Evolutionary conservation across 345 rosid genomes (phyloP), one percentile per base, ranked within the genome.

Genomic region (Linum lewisii): DNA sequence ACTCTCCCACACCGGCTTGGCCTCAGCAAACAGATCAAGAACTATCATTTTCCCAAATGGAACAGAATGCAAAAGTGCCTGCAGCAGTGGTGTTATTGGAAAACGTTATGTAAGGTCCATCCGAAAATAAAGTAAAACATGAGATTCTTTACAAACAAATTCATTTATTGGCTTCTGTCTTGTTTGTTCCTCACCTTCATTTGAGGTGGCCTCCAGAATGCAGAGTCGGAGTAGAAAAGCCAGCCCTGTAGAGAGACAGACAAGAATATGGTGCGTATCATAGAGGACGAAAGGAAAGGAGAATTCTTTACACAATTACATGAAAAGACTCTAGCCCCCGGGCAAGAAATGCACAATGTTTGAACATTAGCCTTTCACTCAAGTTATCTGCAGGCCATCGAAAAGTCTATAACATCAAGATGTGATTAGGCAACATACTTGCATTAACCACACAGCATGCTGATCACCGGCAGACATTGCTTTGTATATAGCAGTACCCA

Each of bases 401-500:
- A 13, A 14, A n/a, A 29, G 50, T 59, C 68, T 32, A 5, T n/a
- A 32, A 61, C 37, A 8, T 47, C 57, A 51, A 61, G 57, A n/a
- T 10, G 34, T 66, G 54, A 34, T 58, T 29, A 23, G 65, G 65
- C 32, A 19, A 57, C 87, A 59, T 81, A 92, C 98, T 73, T 92
- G 98, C 98, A 92, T 92, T 72, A 92, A 70, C 98, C 98, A 92
- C 64, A 92, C 88, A 66, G 98, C 92, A 73, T 86, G 74, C 61
- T 83, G 76, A 75, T 92, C 88, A 63, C 85, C 98, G 73, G 71
- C 74, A 11, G 88, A 81, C 98, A 92, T 88, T 59, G 98, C 98
- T 77, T 81, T 83, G 71, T 83, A 92, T 42, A 92, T 90, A 45
- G 93, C 93, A 62, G 84, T 79, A 75, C 98, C 98, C 25, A 88